These are phyloP conservation scores for Puccinellia tenuiflora DNA, from an alignment of 176 grass and related monocot species.

Conservation along the genomic window DNA sequence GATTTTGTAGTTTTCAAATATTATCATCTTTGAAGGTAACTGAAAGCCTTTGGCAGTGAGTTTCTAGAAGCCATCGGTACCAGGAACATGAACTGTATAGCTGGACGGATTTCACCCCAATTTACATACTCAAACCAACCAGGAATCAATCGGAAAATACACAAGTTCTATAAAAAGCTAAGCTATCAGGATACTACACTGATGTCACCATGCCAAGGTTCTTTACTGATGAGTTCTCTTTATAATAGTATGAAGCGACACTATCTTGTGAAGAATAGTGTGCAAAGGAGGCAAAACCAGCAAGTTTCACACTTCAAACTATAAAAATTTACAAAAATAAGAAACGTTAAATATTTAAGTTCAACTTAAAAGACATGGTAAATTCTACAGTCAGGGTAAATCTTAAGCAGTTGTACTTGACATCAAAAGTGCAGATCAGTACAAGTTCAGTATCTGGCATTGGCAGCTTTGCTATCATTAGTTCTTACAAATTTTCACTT, in stretches of 20 bases:
- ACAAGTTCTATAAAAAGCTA: not conserved
- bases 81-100: constrained; percentile 5
- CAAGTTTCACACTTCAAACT: too few relatives aligned
- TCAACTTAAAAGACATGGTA: not conserved
- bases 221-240: not conserved
- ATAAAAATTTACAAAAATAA: too few relatives aligned
- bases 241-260: not conserved
- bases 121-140: constrained; percentile 9
- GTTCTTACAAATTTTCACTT: constrained; percentile 2
- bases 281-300: not conserved
- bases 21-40: not conserved
- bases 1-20: constrained; percentile 2
- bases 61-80: not conserved
- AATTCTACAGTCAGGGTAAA: not conserved
- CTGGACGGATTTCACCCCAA: not conserved
- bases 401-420: not conserved
- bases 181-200: not conserved
- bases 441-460: not conserved
- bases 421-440: not conserved
- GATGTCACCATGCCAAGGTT: not conserved
- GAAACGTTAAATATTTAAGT: too few relatives aligned
- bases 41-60: not conserved
- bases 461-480: constrained; percentile 4
- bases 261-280: not conserved
- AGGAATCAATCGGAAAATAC: constrained; percentile 16